Base-by-base conservation (phyloP, 2,329 filamentous ascomycete species). In the Curvularia lunata region DNA sequence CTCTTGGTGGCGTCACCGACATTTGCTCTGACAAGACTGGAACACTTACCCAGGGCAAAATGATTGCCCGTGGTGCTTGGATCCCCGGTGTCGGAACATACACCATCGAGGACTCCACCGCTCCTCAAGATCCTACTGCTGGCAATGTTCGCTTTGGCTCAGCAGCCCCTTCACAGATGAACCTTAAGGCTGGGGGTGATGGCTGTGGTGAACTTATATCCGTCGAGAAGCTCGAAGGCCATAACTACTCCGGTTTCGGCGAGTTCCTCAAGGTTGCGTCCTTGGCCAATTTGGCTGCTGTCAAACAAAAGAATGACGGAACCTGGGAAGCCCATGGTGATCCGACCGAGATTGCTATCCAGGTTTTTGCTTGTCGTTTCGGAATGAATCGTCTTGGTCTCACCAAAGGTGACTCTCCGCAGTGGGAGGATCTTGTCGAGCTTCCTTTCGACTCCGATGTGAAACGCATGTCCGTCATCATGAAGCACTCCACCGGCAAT, bases 391-490 rank as follows among this genome's bases (percentile, higher is more conserved):
- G 84, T 8, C 78, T 82, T 16, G 77, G 78, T 8, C 82, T 84
- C 63, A 82, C 81, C 0, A 77, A 79, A 12, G 65, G 72, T 2
- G 55, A 67, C 4, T 48, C 67, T 23, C 38, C 65, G 5, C 21
- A 62, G 1, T 77, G 75, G 75, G 69, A 72, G 23, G 70, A 75
- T 27, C 54, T 87, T 23, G 85, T 86, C 1, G 89, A 91, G 66
- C 90, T 89, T 57, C 89, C 88, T 0, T 92, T 91, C 62, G 89
- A 91, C 69, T 91, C 88, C 0, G 85, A 85, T 56, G 84, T 91
- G 62, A 92, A 91, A 79, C 89, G 88, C 67, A 91, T 91, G 89
- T 89, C 88, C 0, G 88, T 90, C 37, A 86, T 91, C 52, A 89
- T 88, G 72, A 69, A 81, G 42, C 74, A 82, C 16, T 46, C 56